A percentile compares a stretch with the other conserved stretches of the same genome.
phyloP scores from a whole-genome alignment of 768 basidiomycete species.

The Mycena pura region DNA sequence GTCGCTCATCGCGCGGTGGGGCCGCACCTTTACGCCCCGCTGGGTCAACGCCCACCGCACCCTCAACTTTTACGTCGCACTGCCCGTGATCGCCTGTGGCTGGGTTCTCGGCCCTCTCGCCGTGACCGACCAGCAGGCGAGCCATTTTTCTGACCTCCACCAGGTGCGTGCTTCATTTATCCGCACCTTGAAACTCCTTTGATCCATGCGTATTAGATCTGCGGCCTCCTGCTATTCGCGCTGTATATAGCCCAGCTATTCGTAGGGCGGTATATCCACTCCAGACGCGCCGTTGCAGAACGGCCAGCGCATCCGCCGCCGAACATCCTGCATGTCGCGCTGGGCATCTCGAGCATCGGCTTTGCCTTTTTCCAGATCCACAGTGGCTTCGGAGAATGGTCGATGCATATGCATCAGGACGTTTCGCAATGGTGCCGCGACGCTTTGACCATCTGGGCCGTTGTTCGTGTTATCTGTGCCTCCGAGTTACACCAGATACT shows the following conservation, averaged over 20 bases:
- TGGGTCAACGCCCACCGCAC: slow-evolving; percentile 68
- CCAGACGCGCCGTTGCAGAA: slow-evolving; percentile 36
- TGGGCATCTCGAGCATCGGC: slow-evolving; percentile 57
- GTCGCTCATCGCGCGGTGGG: slow-evolving; percentile 60
- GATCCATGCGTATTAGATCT: slow-evolving; percentile 44
- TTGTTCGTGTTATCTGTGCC: slow-evolving; percentile 41
- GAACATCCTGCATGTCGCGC: slow-evolving; percentile 61
- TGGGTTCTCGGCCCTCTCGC: slow-evolving; percentile 56
- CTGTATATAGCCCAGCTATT: slow-evolving; percentile 58
- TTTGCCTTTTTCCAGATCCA: slow-evolving; percentile 62
- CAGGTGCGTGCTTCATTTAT: slow-evolving; percentile 43
- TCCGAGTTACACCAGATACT: neutral
- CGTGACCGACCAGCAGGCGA: slow-evolving; percentile 46
- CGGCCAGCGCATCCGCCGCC: slow-evolving; percentile 52
- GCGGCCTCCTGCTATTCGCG: slow-evolving; percentile 57
- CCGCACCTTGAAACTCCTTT: neutral
- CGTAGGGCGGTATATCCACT: slow-evolving; percentile 62
- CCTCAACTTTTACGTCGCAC: slow-evolving; percentile 54
- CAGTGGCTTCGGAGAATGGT: slow-evolving; percentile 55
- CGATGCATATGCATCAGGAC: slow-evolving; percentile 41
- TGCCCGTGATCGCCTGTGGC: slow-evolving; percentile 56
- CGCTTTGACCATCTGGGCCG: slow-evolving; percentile 53
- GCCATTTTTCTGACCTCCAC: slow-evolving; percentile 56
- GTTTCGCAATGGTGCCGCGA: slow-evolving; percentile 46
- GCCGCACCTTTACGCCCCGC: slow-evolving; percentile 52